phyloP scores from a whole-genome alignment of 257 asterid genomes.

The Jacaranda mimosifolia region DNA sequence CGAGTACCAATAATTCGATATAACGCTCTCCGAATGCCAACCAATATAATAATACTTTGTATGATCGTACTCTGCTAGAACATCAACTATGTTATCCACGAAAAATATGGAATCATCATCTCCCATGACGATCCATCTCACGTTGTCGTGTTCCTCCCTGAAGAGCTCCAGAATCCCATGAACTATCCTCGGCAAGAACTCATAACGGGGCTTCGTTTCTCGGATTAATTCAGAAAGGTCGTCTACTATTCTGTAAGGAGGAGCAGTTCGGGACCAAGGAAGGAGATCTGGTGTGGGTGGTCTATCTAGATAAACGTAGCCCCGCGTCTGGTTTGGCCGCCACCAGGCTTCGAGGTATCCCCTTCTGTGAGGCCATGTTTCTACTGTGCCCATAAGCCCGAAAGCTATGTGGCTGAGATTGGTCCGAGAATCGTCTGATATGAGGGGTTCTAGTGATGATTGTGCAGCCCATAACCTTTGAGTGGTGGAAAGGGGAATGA shows the following conservation, averaged over 20 bases:
- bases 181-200: constrained; percentile 60
- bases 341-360: constrained; percentile 71
- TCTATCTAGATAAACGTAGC: constrained; percentile 58
- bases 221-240: constrained; percentile 38
- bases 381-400: constrained; percentile 62
- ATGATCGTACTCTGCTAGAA: constrained; percentile 56
- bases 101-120: constrained; percentile 68
- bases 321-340: constrained; percentile 64
- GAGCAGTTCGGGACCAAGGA: constrained; percentile 62
- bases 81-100: constrained; percentile 62
- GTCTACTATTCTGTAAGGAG: constrained; percentile 57
- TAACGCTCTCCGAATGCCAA: constrained; percentile 64
- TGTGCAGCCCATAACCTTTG: constrained; percentile 34
- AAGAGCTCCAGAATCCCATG: constrained; percentile 58
- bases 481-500: constrained; percentile 36
- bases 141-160: constrained; percentile 47
- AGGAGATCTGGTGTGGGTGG: constrained; percentile 57
- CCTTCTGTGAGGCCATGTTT: constrained; percentile 56
- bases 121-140: constrained; percentile 75
- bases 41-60: constrained; percentile 60
- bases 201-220: constrained; percentile 43
- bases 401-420: constrained; percentile 64
- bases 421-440: constrained; percentile 28
- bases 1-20: constrained; percentile 64
- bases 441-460: background rate